A percentile compares a stretch with the other conserved stretches of the same genome.
These are phyloP conservation scores for Chlamydomonas applanata DNA, from an alignment of 139 green algal species.

Conservation along the genomic window DNA sequence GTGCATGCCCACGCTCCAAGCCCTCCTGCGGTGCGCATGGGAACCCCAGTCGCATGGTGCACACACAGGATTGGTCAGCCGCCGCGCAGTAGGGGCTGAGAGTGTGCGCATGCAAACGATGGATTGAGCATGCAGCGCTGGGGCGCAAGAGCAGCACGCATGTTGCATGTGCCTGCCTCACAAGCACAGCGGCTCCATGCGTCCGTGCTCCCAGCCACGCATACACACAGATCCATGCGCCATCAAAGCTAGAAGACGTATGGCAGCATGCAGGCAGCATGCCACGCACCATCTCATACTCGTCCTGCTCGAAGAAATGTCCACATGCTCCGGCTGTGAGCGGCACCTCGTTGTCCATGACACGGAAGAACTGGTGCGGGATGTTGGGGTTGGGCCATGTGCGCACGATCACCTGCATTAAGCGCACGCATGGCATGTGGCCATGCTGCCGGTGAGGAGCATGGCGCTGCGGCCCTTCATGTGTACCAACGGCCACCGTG, in stretches of 20 bases:
- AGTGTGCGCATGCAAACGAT: no score
- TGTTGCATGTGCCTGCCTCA: not conserved
- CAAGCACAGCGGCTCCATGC: no score
- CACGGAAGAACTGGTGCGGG: conserved; percentile 63
- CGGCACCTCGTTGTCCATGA: conserved; percentile 68
- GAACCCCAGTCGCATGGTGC: not conserved
- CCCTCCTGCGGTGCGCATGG: conserved; percentile 35
- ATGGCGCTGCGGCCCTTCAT: not conserved
- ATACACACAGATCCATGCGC: no score
- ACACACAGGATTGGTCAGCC: no score
- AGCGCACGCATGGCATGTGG: not conserved
- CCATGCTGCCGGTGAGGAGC: not conserved
- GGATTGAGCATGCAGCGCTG: not conserved
- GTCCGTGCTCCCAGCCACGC: no score
- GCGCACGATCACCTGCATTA: conserved; percentile 55
- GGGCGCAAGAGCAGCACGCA: not conserved
- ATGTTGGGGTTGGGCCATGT: conserved; percentile 50
- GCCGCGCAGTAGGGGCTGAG: no score
- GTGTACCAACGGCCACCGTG: no score
- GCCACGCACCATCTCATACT: conserved; percentile 65
- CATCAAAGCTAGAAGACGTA: no score
- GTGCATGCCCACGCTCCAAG: conserved; percentile 42
- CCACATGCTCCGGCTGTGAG: conserved; percentile 63
- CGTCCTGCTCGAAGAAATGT: conserved; percentile 82
- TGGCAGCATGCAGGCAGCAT: not conserved